Conservation (phyloP, 1,284 basidiomycete genomes). For the Irpex lacteus region DNA sequence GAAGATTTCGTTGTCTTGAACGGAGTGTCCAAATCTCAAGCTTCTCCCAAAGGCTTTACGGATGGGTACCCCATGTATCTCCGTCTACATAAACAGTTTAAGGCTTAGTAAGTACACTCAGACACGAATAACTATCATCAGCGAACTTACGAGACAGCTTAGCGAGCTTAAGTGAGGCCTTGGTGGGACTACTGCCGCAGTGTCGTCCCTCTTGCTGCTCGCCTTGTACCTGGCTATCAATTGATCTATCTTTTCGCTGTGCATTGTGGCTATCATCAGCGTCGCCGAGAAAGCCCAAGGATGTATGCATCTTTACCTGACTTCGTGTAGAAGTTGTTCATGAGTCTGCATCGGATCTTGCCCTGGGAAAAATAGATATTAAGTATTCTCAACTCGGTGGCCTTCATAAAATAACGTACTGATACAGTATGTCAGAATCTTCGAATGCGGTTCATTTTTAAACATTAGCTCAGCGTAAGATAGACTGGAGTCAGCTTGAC, state of each 20-base stretch:
- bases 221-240: background rate
- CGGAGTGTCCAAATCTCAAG: too few relatives aligned
- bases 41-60: background rate
- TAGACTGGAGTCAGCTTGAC: background rate
- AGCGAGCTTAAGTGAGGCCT: slow-evolving; percentile 9
- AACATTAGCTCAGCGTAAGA: background rate
- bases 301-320: slow-evolving; percentile 15
- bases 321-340: slow-evolving; percentile 15
- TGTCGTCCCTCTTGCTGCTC: background rate
- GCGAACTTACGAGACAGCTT: slow-evolving; percentile 3
- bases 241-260: background rate
- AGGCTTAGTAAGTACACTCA: background rate
- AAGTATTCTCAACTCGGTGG: background rate
- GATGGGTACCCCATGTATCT: background rate
- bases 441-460: background rate
- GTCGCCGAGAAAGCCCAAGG: too few relatives aligned
- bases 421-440: too few relatives aligned
- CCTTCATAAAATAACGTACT: background rate
- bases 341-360: slow-evolving; percentile 19
- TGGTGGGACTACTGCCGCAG: background rate
- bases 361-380: background rate
- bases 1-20: too few relatives aligned
- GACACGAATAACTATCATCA: background rate
- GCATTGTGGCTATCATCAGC: background rate
- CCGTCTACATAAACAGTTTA: background rate